Percentiles rank a stretch among this genome's conserved stretches.
Conservation (phyloP, 345 rosid genomes). For the Firmiana major region DNA sequence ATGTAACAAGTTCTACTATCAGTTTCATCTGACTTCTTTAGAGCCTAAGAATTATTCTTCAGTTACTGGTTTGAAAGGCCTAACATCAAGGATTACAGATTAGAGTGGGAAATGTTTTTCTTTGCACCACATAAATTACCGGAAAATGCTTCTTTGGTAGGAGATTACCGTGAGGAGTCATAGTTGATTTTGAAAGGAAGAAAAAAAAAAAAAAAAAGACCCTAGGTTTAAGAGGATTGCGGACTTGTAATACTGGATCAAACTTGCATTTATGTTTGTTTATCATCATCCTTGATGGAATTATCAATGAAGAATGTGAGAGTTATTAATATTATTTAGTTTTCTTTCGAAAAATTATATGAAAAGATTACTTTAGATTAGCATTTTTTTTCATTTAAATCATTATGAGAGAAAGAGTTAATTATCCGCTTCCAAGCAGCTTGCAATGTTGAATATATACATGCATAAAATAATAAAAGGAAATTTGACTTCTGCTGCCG, state of each 20-base stretch:
- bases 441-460: no score
- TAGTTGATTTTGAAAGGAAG: background rate
- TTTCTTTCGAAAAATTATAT: no score
- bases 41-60: slow-evolving; percentile 9
- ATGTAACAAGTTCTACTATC: background rate
- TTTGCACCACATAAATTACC: background rate
- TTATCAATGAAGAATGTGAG: background rate
- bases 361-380: no score
- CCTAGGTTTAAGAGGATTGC: slow-evolving; percentile 3
- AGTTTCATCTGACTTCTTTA: slow-evolving; percentile 5
- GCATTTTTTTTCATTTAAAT: no score
- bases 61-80: background rate
- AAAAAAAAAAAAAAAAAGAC: no score
- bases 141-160: background rate
- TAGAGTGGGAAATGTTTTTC: background rate
- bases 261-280: background rate
- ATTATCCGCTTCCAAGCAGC: no score
- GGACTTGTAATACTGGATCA: background rate
- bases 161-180: background rate
- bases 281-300: slow-evolving; percentile 14
- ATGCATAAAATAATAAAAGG: background rate
- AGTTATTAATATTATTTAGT: background rate
- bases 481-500: background rate
- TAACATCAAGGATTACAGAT: slow-evolving; percentile 1
- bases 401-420: no score